Conservation (phyloP, 1,139 yeast species). For the Yamadazyma conglobata region DNA sequence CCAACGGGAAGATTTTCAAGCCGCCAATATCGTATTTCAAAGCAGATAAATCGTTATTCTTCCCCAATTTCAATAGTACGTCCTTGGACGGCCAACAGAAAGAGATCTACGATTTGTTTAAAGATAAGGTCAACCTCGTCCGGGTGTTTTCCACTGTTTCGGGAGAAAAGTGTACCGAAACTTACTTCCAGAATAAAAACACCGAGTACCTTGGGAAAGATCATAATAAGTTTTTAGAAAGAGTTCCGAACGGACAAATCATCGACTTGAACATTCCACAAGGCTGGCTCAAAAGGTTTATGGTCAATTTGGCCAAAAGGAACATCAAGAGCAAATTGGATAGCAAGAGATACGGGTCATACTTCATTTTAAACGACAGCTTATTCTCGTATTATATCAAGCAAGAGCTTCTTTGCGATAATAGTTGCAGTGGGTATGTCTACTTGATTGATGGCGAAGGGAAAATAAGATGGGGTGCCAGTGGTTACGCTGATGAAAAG, state of each 20-base stretch:
- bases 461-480: conserved; percentile 86
- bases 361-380: conserved; percentile 62
- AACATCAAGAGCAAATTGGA: conserved; percentile 44
- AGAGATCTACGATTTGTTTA: conserved; percentile 33
- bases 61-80: conserved; percentile 76
- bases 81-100: conserved; percentile 45
- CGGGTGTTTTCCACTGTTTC: conserved; percentile 66
- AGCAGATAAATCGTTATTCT: conserved; percentile 69
- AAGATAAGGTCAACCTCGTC: conserved; percentile 58
- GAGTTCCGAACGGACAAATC: conserved; percentile 57
- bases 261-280: conserved; percentile 76
- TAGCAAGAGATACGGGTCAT: conserved; percentile 50
- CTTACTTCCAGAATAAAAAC: conserved; percentile 50
- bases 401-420: conserved; percentile 62
- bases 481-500: conserved; percentile 69
- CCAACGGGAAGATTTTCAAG: conserved; percentile 79
- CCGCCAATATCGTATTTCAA: conserved; percentile 79
- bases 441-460: conserved; percentile 72
- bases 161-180: conserved; percentile 66
- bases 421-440: conserved; percentile 79
- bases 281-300: conserved; percentile 59
- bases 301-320: conserved; percentile 53
- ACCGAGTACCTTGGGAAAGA: conserved; percentile 36
- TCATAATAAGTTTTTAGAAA: conserved; percentile 25
- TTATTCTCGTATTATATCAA: conserved; percentile 58